Evolutionary conservation across 108 stramenopile genomes (phyloP).

Genomic region (Epithemia pelagica): DNA sequence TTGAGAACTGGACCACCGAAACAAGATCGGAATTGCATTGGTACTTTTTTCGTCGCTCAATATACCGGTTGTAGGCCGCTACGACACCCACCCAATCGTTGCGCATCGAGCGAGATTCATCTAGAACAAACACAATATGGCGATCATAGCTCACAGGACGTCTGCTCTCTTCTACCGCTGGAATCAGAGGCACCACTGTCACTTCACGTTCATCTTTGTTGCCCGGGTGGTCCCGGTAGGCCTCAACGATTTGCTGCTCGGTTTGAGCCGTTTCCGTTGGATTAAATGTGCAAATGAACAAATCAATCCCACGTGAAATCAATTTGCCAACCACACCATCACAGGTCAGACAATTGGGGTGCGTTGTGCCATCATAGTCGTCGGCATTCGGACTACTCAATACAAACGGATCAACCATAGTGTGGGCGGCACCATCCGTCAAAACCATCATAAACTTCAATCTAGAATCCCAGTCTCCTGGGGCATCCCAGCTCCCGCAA

Average conservation of each 20-base stretch:
- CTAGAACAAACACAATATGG: conserved; percentile 54
- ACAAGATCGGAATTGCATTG: conserved; percentile 46
- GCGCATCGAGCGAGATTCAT: conserved; percentile 48
- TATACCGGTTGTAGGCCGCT: conserved; percentile 34
- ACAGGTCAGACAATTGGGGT: conserved; percentile 33
- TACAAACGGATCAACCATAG: conserved; percentile 9
- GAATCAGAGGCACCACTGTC: not conserved
- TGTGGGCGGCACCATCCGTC: not conserved
- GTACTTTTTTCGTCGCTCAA: conserved; percentile 27
- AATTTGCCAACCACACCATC: conserved; percentile 24
- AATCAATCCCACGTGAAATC: conserved; percentile 6
- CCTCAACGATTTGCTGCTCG: not conserved
- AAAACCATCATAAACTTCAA: not conserved
- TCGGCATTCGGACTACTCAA: conserved; percentile 25
- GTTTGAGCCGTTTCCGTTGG: not conserved
- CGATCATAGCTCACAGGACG: conserved; percentile 1
- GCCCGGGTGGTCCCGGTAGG: not conserved
- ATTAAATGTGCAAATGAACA: not conserved
- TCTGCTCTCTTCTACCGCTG: not conserved
- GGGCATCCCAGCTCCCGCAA: not conserved
- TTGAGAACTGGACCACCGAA: conserved; percentile 45
- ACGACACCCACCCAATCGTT: conserved; percentile 45
- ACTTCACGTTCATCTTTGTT: not conserved
- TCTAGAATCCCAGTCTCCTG: not conserved
- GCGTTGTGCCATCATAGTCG: conserved; percentile 12